These are phyloP conservation scores for Blastobotrys chiropterorum DNA, from an alignment of 805 yeast species.

Conservation along the genomic window DNA sequence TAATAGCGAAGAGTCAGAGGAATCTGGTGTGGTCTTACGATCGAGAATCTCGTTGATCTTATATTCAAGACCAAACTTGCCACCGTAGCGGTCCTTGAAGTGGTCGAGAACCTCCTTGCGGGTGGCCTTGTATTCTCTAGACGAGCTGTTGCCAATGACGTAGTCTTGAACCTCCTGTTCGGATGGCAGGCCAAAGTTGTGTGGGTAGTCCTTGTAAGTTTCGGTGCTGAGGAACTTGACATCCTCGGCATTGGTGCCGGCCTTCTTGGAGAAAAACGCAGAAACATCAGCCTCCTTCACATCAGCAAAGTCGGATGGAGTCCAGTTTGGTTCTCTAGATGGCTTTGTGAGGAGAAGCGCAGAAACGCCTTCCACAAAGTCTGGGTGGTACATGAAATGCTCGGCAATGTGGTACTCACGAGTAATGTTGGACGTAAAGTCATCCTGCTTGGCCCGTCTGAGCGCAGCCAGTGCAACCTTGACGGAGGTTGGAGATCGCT, in stretches of 20 bases:
- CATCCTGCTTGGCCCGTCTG: conserved; percentile 50
- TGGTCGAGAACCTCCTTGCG: conserved; percentile 59
- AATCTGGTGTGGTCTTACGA: conserved; percentile 46
- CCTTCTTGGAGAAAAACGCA: conserved; percentile 21
- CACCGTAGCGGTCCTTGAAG: conserved; percentile 45
- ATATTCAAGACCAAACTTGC: conserved; percentile 50
- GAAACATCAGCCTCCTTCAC: conserved; percentile 28
- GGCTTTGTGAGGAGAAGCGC: conserved; percentile 50
- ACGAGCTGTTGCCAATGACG: conserved; percentile 63
- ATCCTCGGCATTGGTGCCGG: conserved; percentile 29
- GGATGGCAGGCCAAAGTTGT: conserved; percentile 73
- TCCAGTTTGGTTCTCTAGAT: conserved; percentile 44
- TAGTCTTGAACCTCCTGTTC: conserved; percentile 57
- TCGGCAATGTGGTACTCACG: conserved; percentile 73
- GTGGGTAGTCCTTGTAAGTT: conserved; percentile 47
- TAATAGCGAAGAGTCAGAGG: conserved; percentile 36
- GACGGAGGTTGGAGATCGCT: conserved; percentile 74
- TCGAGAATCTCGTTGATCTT: conserved; percentile 57
- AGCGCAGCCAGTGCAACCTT: conserved; percentile 65
- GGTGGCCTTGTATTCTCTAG: conserved; percentile 64
- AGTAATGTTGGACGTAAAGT: conserved; percentile 60
- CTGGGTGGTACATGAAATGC: conserved; percentile 55
- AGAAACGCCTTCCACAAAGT: conserved; percentile 48
- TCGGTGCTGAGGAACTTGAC: conserved; percentile 29
- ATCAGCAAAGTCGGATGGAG: conserved; percentile 39